These are phyloP conservation scores for Alternaria panax DNA, from an alignment of 2,329 filamentous ascomycete genomes.

Conservation along the genomic window DNA sequence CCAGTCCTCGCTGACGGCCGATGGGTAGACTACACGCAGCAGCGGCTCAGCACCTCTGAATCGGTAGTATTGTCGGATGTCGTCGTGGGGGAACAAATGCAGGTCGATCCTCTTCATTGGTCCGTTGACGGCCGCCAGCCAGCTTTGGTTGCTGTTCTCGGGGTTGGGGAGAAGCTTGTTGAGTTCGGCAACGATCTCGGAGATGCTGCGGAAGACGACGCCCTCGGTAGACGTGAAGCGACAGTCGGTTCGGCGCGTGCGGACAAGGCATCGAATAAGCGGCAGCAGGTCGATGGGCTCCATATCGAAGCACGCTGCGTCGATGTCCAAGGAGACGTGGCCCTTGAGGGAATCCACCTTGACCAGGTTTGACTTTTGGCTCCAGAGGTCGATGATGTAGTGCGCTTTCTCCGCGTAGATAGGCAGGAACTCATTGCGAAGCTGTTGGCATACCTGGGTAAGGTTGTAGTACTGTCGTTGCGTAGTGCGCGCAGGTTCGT, in stretches of 20 bases:
- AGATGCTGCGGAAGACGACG: conserved; percentile 21
- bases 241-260: conserved; percentile 9
- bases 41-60: conserved; percentile 24
- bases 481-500: background rate
- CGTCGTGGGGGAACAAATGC: conserved; percentile 22
- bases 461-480: conserved; percentile 19
- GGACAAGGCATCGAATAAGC: conserved; percentile 15
- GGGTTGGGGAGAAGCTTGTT: conserved; percentile 19
- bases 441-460: conserved; percentile 35
- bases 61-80: conserved; percentile 23
- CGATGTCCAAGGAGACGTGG: conserved; percentile 35
- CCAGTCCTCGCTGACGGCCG: conserved; percentile 17
- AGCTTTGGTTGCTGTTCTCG: conserved; percentile 11
- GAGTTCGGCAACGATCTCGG: conserved; percentile 18
- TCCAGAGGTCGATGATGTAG: conserved; percentile 21
- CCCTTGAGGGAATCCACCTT: conserved; percentile 12
- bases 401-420: conserved; percentile 20
- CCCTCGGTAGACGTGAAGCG: conserved; percentile 19
- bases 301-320: conserved; percentile 26
- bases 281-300: conserved; percentile 23
- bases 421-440: conserved; percentile 36
- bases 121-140: conserved; percentile 17
- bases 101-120: conserved; percentile 22
- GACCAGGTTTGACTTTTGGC: conserved; percentile 9
- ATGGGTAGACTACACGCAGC: conserved; percentile 22